Evolutionary conservation across 495 filamentous ascomycete species (phyloP).

Genomic region (Astrothelium macrocarpum): DNA sequence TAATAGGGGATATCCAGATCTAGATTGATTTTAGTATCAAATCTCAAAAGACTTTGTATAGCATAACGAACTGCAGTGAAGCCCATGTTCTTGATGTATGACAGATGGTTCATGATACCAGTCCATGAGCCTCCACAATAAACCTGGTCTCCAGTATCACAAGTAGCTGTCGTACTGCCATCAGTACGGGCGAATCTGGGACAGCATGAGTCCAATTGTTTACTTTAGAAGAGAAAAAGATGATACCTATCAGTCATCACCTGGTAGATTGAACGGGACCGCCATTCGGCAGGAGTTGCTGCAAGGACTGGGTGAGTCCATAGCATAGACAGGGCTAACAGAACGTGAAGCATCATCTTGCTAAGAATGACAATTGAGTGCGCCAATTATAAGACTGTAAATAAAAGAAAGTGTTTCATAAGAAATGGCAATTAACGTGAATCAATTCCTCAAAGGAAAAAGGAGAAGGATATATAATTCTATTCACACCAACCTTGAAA

Average conservation of each 20-base stretch:
- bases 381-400: neutral
- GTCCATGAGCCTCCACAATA: slow-evolving; percentile 19
- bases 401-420: neutral
- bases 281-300: slow-evolving; percentile 24
- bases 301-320: slow-evolving; percentile 3
- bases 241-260: slow-evolving; percentile 54
- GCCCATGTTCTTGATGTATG: slow-evolving; percentile 17
- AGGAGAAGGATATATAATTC: neutral
- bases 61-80: slow-evolving; percentile 34
- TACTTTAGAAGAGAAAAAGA: neutral
- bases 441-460: neutral
- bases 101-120: slow-evolving; percentile 15
- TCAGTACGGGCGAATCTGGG: slow-evolving; percentile 50
- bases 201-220: neutral
- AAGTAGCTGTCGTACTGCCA: slow-evolving; percentile 46
- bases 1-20: slow-evolving; percentile 72
- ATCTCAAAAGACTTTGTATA: neutral
- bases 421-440: neutral
- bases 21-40: neutral
- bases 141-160: slow-evolving; percentile 33
- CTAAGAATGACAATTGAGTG: neutral
- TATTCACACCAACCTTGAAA: neutral
- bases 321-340: neutral
- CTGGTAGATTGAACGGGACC: slow-evolving; percentile 56
- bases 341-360: neutral